Evolutionary conservation across 2,329 filamentous ascomycete species (phyloP).

Genomic region (Xylariaceae sp.): DNA sequence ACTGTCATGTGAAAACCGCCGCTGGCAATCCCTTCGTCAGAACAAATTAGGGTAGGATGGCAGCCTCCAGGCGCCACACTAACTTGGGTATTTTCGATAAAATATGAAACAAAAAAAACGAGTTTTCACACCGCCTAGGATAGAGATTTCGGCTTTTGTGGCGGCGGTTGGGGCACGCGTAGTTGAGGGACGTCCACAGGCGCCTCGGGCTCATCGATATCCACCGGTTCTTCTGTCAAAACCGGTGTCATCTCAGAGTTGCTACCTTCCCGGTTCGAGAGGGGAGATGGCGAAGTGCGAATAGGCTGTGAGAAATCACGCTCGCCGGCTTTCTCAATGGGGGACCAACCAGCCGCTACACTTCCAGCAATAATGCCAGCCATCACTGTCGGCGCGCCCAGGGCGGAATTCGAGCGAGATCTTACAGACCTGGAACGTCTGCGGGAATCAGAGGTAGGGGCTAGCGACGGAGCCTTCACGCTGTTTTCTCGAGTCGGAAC

Average conservation of each 20-base stretch:
- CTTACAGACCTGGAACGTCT: constrained; percentile 62
- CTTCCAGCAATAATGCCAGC: constrained; percentile 75
- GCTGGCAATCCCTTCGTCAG: background rate
- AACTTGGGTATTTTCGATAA: constrained; percentile 10
- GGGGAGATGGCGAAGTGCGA: constrained; percentile 29
- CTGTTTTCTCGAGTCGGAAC: constrained; percentile 58
- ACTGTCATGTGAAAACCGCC: background rate
- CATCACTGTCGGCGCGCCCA: constrained; percentile 73
- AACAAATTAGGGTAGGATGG: background rate
- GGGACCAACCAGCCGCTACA: constrained; percentile 71
- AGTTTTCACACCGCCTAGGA: constrained; percentile 30
- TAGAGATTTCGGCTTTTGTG: constrained; percentile 30
- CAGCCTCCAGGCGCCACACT: background rate
- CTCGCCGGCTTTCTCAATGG: constrained; percentile 47
- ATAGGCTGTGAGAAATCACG: constrained; percentile 34
- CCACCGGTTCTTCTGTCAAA: constrained; percentile 35
- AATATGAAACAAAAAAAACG: constrained; percentile 19
- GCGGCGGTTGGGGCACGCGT: constrained; percentile 29
- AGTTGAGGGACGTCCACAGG: constrained; percentile 28
- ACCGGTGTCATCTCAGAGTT: constrained; percentile 22
- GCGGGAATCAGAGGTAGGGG: constrained; percentile 54
- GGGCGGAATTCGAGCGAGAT: constrained; percentile 62
- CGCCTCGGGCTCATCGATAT: constrained; percentile 27
- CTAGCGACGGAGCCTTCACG: constrained; percentile 42
- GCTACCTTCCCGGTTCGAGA: constrained; percentile 28